Conservation (phyloP, 805 yeast species). For the Zygotorulaspora sp. region DNA sequence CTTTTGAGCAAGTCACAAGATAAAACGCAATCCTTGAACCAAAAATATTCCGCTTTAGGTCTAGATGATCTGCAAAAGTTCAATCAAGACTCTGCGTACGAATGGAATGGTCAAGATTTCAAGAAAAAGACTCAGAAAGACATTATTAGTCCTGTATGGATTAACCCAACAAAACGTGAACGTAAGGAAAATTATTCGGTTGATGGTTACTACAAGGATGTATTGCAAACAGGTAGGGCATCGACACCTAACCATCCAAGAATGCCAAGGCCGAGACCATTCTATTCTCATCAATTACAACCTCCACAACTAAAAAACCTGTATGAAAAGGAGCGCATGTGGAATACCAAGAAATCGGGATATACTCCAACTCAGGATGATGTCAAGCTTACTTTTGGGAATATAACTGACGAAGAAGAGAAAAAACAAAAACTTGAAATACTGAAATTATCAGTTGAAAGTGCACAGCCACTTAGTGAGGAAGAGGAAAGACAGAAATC, state of each 20-base stretch:
- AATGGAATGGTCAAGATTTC: conserved; percentile 84
- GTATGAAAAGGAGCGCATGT: conserved; percentile 76
- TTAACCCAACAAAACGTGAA: conserved; percentile 81
- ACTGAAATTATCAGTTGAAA: conserved; percentile 68
- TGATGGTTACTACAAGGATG: conserved; percentile 81
- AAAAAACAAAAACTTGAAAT: conserved; percentile 47
- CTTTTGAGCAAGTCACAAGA: conserved; percentile 56
- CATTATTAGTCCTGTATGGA: conserved; percentile 60
- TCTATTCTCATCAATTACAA: conserved; percentile 88
- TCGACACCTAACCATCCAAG: conserved; percentile 54
- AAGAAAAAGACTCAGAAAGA: conserved; percentile 51
- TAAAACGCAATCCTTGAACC: conserved; percentile 57
- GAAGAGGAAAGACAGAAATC: conserved; percentile 68
- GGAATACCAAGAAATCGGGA: conserved; percentile 62
- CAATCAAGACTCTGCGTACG: conserved; percentile 69
- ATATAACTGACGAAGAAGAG: conserved; percentile 40
- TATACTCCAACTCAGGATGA: conserved; percentile 64
- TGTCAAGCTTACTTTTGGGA: conserved; percentile 37
- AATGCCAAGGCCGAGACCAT: conserved; percentile 77
- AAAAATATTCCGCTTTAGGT: conserved; percentile 62
- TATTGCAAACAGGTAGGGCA: conserved; percentile 64
- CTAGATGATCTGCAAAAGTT: conserved; percentile 75
- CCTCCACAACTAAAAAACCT: conserved; percentile 71
- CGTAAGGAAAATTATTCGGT: conserved; percentile 81
- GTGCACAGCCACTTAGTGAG: conserved; percentile 75